phyloP scores from a whole-genome alignment of 345 rosid species.

The Hibiscus mutabilis region DNA sequence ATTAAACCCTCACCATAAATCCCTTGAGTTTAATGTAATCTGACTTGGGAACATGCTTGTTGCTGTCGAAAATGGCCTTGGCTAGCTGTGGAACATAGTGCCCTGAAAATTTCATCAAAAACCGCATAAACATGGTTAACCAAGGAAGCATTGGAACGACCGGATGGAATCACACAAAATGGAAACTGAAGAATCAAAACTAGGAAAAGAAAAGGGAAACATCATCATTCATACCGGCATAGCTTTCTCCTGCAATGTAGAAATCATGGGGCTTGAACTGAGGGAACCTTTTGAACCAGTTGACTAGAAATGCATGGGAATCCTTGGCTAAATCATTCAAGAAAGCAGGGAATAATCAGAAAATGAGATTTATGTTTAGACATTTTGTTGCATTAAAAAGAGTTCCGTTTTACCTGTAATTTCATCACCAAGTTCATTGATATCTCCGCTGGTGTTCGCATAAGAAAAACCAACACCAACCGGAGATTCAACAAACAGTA shows the following conservation, averaged over 20 bases:
- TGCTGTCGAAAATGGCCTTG: slow-evolving; percentile 44
- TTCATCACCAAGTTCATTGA: slow-evolving; percentile 47
- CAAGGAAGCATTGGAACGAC: not conserved
- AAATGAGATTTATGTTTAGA: not conserved
- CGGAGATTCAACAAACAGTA: slow-evolving; percentile 61
- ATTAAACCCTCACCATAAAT: slow-evolving; percentile 38
- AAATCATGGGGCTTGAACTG: slow-evolving; percentile 56
- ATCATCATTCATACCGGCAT: slow-evolving; percentile 38
- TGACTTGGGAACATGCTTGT: slow-evolving; percentile 33
- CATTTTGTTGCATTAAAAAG: not conserved
- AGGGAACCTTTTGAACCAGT: slow-evolving; percentile 64
- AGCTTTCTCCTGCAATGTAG: slow-evolving; percentile 67
- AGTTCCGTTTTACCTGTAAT: slow-evolving; percentile 31
- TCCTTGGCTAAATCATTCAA: slow-evolving; percentile 36
- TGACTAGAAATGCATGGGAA: slow-evolving; percentile 47
- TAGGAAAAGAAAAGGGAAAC: too few relatives aligned
- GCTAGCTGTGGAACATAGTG: slow-evolving; percentile 87
- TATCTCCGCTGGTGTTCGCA: slow-evolving; percentile 38
- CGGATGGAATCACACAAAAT: not conserved
- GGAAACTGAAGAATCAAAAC: too few relatives aligned
- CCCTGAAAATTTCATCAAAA: slow-evolving; percentile 32
- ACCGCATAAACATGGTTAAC: not conserved
- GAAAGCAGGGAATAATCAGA: not conserved
- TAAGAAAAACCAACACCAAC: slow-evolving; percentile 67
- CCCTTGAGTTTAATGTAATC: slow-evolving; percentile 65